These are phyloP conservation scores for Trichosanthes truncata DNA, from an alignment of 306 rosid genomes.

Conservation along the genomic window DNA sequence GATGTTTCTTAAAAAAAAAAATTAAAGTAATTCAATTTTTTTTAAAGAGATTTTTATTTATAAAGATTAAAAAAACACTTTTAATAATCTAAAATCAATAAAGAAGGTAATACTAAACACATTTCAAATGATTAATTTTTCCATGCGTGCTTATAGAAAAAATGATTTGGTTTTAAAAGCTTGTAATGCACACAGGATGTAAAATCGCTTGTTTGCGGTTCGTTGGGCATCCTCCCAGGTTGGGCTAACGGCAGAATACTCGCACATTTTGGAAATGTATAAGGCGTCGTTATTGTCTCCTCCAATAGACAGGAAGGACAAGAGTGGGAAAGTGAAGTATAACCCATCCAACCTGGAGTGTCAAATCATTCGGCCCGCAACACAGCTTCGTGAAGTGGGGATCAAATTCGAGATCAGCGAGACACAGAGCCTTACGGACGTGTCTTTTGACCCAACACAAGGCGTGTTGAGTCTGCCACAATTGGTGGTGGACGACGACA, in stretches of 20 bases:
- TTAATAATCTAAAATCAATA: too few relatives aligned
- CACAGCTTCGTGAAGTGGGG: conserved; percentile 35
- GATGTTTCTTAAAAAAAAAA: too few relatives aligned
- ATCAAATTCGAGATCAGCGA: conserved; percentile 22
- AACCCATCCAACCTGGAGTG: not conserved
- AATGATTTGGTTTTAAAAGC: too few relatives aligned
- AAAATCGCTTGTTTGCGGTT: not conserved
- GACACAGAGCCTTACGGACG: conserved; percentile 23
- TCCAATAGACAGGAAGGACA: not conserved
- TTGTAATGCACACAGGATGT: conserved; percentile 13
- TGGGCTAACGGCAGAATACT: conserved; percentile 6
- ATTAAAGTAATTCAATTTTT: too few relatives aligned
- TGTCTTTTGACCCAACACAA: conserved; percentile 5
- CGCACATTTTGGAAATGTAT: conserved; percentile 29
- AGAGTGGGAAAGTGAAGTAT: not conserved
- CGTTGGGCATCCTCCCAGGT: not conserved
- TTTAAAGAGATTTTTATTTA: too few relatives aligned
- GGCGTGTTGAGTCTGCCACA: conserved; percentile 28
- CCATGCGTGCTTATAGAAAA: too few relatives aligned
- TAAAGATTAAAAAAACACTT: too few relatives aligned
- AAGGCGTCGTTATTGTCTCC: conserved; percentile 18
- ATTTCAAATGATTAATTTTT: too few relatives aligned
- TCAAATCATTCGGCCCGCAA: conserved; percentile 22
- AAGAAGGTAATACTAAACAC: too few relatives aligned
- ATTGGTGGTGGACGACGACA: conserved; percentile 23